phyloP scores from a whole-genome alignment of 495 filamentous ascomycete species.

The Podospora bellae-mahoneyi region DNA sequence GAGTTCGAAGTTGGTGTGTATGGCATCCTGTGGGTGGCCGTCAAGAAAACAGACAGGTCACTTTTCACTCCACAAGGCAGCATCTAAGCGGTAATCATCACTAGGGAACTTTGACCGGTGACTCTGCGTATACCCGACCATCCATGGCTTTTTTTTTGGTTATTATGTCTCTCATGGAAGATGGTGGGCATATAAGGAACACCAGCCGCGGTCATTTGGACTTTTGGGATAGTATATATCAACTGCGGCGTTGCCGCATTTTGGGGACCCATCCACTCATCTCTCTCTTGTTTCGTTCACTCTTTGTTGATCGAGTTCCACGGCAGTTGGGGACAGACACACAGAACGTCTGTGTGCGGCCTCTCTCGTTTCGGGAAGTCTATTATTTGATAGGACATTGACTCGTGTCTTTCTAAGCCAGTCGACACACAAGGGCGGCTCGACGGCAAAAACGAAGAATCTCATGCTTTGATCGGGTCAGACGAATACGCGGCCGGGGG shows the following conservation, averaged over 20 bases:
- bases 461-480: slow-evolving; percentile 4
- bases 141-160: background rate
- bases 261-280: slow-evolving; percentile 15
- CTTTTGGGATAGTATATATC: slow-evolving; percentile 15
- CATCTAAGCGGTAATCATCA: background rate
- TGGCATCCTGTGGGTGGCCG: slow-evolving; percentile 1
- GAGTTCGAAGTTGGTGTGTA: background rate
- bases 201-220: background rate
- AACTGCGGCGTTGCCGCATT: slow-evolving; percentile 13
- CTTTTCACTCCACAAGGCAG: slow-evolving; percentile 22
- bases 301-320: slow-evolving; percentile 16
- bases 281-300: slow-evolving; percentile 13
- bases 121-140: slow-evolving; percentile 11
- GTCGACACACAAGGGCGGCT: slow-evolving; percentile 3
- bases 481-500: slow-evolving; percentile 3
- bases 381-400: slow-evolving; percentile 23
- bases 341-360: background rate
- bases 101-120: slow-evolving; percentile 23
- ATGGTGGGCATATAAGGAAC: slow-evolving; percentile 3
- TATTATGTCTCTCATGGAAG: background rate
- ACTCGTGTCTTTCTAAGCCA: slow-evolving; percentile 32
- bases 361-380: slow-evolving; percentile 10
- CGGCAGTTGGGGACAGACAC: slow-evolving; percentile 13
- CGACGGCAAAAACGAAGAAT: background rate
- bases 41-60: slow-evolving; percentile 6